Evolutionary conservation across 495 filamentous ascomycete genomes (phyloP).

Genomic region (Hypomontagnella submonticulosa): DNA sequence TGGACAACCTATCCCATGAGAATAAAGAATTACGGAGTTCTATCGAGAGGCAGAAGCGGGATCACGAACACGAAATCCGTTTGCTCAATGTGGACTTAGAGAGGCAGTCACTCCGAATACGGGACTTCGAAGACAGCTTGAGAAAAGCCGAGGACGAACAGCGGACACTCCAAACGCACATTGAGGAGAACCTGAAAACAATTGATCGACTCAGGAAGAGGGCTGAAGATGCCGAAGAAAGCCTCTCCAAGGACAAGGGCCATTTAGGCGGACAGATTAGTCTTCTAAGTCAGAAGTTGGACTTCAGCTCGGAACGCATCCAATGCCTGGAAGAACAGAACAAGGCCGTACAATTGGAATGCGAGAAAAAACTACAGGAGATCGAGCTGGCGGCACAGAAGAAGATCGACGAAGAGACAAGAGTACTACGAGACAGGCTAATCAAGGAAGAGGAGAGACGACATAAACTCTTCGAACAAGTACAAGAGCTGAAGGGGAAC

Average conservation of each 20-base stretch:
- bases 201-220: conserved; percentile 47
- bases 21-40: conserved; percentile 45
- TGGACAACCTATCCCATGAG: conserved; percentile 45
- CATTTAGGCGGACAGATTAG: conserved; percentile 49
- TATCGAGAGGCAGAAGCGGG: conserved; percentile 46
- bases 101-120: conserved; percentile 33
- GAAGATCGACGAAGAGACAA: conserved; percentile 45
- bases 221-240: conserved; percentile 47
- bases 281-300: conserved; percentile 43
- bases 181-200: conserved; percentile 45
- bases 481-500: conserved; percentile 98
- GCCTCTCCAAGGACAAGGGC: conserved; percentile 49
- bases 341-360: conserved; percentile 66
- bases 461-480: conserved; percentile 94
- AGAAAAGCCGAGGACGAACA: conserved; percentile 36
- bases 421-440: conserved; percentile 74
- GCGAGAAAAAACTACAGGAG: conserved; percentile 51
- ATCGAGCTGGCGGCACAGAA: conserved; percentile 48
- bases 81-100: conserved; percentile 37
- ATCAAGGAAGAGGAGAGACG: conserved; percentile 91
- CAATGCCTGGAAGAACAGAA: conserved; percentile 73
- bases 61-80: conserved; percentile 45
- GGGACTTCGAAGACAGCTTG: conserved; percentile 36
- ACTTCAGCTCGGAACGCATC: conserved; percentile 51
- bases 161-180: conserved; percentile 39